Evolutionary conservation across 2,329 filamentous ascomycete species (phyloP), one percentile per base, ranked within the genome.

Genomic region (Colletotrichum sublineola): DNA sequence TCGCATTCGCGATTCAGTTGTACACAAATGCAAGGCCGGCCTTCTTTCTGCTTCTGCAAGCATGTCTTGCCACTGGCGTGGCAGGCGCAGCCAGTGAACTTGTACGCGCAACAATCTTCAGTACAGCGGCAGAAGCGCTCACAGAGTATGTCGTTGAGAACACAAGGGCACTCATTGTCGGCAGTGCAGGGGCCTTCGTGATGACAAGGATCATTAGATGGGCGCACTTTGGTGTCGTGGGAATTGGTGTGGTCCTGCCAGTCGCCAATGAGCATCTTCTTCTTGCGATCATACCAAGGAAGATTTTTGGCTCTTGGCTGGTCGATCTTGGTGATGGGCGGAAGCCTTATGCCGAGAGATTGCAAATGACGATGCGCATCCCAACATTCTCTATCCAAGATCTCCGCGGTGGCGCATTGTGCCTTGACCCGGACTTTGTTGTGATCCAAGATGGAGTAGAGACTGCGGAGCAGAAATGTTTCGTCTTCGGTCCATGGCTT

Each of bases 1-100:
- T 96, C 94, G 77, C 94, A 97, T 81, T 97, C 94, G 50, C 94
- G 88, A 75, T 93, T 92, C 64, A 94, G 85, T 76, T 88, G 86
- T 29, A 90, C 85, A 77, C 94, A 97, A 18, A 92, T 91, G 78
- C 94, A 96, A 4, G 87, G 86, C 72, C 81, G 82, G 61, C 83
- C 81, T 68, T 89, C 88, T 73, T 87, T 88, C 75, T 91, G 84
- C 55, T 87, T 88, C 15, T 86, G 80, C 7, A 86, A 75, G 74
- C 91, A 93, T 1, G 86, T 86, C 78, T 89, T 88, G 66, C 92
- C 93, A 8, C 83, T 82, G 0, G 83, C 82, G 62, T 90, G 84
- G 77, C 93, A 96, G 3, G 86, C 86, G 77, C 91, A 93, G 2
- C 91, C 91, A 0, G 89, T 92, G 75, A 92, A 93, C 70, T 91